Evolutionary conservation across 2,329 filamentous ascomycete genomes (phyloP), one percentile per base, ranked within the genome.

Genomic region (Colletotrichum sp.): DNA sequence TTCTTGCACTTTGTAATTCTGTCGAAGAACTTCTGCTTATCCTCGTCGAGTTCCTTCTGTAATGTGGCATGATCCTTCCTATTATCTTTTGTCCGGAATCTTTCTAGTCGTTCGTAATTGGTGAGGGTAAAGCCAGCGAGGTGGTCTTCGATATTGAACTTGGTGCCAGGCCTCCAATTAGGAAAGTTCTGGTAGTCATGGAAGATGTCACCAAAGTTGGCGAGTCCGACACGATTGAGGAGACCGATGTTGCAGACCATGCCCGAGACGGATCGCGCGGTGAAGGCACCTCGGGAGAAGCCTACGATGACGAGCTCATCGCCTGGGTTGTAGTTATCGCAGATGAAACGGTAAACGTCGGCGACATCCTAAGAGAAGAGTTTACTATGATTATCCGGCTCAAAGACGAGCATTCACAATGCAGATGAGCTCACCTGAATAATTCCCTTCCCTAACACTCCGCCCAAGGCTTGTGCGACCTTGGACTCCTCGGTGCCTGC

Each of bases 241-340:
- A 78, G 64, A 10, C 77, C 77, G 7, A 78, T 30, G 30, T 69
- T 75, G 28, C 68, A 73, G 7, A 83, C 72, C 71, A 82, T 68
- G 12, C 76, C 79, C 4, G 83, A 81, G 6, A 84, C 80, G 2
- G 83, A 82, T 13, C 83, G 83, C n/a, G 83, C 83, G 0, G 83
- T 85, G 70, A 84, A 85, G 26, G 83, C 83, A 26, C 83, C 83
- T 3, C 83, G 80, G 0, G 83, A 85, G 78, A 84, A 85, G 16
- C 83, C 83, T 34, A 84, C 78, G 36, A 84, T 81, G 21, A 84
- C 79, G 30, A 85, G 82, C 71, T 85, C 82, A 64, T 83, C 82
- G 2, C 81, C 81, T 6, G 79, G 79, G 43, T 80, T 79, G 71
- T 81, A 85, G 79, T 85, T 86, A 59, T 83, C 80, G 64, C 82